Conservation (phyloP, 768 basidiomycete genomes). For the Termitomyces sp. region DNA sequence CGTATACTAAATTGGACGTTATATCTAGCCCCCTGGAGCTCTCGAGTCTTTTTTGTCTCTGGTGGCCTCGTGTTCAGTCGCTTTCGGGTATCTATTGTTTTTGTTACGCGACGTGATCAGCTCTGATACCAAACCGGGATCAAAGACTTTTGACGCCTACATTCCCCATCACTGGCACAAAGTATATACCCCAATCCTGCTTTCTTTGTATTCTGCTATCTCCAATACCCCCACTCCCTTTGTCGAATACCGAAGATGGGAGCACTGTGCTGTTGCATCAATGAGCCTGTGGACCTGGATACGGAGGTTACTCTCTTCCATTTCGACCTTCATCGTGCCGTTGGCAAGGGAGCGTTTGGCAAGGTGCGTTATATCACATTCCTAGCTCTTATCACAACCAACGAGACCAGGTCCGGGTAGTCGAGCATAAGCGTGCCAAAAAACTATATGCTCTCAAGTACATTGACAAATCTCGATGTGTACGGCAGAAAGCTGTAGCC, state of each 20-base stretch:
- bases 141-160: conserved; percentile 18
- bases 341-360: conserved; percentile 97
- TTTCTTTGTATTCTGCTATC: conserved; percentile 33
- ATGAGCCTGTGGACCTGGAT: conserved; percentile 83
- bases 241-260: conserved; percentile 49
- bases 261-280: conserved; percentile 49
- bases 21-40: neutral
- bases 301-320: conserved; percentile 89
- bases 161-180: conserved; percentile 19
- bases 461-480: conserved; percentile 92
- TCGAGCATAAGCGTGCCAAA: conserved; percentile 93
- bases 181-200: conserved; percentile 27
- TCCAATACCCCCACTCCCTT: conserved; percentile 30
- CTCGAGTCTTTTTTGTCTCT: conserved; percentile 18
- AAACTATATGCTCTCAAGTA: conserved; percentile 95
- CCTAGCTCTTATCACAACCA: conserved; percentile 5
- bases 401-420: conserved; percentile 77
- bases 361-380: conserved; percentile 57
- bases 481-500: conserved; percentile 86
- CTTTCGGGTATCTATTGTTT: conserved; percentile 16
- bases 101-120: conserved; percentile 7
- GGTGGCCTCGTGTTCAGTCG: conserved; percentile 14
- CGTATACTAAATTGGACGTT: too few species aligned
- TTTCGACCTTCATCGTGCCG: conserved; percentile 92
- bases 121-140: conserved; percentile 22